These are phyloP conservation scores for Aspergillus sclerotiicarbonarius DNA, from an alignment of 495 filamentous ascomycete species.

Conservation along the genomic window DNA sequence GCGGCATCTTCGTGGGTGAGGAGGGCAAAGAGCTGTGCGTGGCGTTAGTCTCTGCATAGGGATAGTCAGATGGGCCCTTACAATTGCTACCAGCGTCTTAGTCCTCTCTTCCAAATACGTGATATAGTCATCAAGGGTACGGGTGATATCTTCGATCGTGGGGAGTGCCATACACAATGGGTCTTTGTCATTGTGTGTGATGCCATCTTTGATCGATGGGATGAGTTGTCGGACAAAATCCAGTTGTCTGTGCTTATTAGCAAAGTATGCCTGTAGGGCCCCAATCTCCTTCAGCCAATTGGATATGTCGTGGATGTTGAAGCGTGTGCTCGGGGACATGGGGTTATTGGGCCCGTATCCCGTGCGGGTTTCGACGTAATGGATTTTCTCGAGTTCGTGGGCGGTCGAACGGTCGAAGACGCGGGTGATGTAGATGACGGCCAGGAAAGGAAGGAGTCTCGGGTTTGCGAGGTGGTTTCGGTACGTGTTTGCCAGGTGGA, in stretches of 20 bases:
- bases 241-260: not conserved
- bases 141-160: not conserved
- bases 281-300: not conserved
- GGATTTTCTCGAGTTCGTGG: not conserved
- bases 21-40: not conserved
- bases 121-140: not conserved
- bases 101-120: not conserved
- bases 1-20: not conserved
- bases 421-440: not conserved
- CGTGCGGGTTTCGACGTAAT: not conserved
- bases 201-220: not conserved
- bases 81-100: not conserved
- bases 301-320: not conserved
- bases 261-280: not conserved
- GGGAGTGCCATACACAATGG: not conserved
- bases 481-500: not conserved
- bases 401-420: not conserved
- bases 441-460: not conserved
- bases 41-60: not conserved
- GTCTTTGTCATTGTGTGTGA: not conserved
- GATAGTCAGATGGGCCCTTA: not conserved
- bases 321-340: not conserved
- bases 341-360: not conserved
- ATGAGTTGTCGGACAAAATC: not conserved
- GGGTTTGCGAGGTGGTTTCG: not conserved